Evolutionary conservation across 768 basidiomycete genomes (phyloP).

Genomic region (Daedaleopsis sinensis): DNA sequence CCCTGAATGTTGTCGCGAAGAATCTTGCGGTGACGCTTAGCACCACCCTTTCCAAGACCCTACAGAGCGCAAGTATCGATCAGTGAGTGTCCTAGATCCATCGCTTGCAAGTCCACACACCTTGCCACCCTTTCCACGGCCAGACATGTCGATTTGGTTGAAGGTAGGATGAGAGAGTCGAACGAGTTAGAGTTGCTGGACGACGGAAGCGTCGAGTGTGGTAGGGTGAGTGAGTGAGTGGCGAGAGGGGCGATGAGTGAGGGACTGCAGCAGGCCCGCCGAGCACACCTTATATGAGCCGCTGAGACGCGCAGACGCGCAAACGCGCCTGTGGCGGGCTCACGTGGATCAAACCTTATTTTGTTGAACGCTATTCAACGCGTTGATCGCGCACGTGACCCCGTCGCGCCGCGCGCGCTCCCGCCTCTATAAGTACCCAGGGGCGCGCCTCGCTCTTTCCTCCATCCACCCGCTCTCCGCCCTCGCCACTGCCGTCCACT

Average conservation of each 20-base stretch:
- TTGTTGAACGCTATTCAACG: constrained; percentile 31
- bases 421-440: constrained; percentile 25
- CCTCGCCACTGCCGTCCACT: constrained; percentile 4
- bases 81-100: too few species aligned
- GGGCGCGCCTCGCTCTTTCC: neutral
- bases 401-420: constrained; percentile 16
- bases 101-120: constrained; percentile 38
- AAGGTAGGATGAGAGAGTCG: neutral
- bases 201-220: constrained; percentile 5
- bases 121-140: constrained; percentile 81
- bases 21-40: too few species aligned
- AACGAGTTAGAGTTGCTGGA: constrained; percentile 11
- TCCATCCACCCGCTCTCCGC: constrained; percentile 9
- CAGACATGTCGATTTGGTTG: constrained; percentile 58
- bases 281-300: neutral
- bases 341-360: constrained; percentile 23
- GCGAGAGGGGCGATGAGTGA: constrained; percentile 7
- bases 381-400: constrained; percentile 27
- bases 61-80: too few species aligned
- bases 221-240: constrained; percentile 7
- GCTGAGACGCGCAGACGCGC: too few species aligned
- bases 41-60: too few species aligned
- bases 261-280: neutral
- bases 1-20: too few species aligned
- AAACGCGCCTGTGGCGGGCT: constrained; percentile 16